phyloP scores from a whole-genome alignment of 2,329 filamentous ascomycete genomes.

The Aspergillus pseudotamarii region DNA sequence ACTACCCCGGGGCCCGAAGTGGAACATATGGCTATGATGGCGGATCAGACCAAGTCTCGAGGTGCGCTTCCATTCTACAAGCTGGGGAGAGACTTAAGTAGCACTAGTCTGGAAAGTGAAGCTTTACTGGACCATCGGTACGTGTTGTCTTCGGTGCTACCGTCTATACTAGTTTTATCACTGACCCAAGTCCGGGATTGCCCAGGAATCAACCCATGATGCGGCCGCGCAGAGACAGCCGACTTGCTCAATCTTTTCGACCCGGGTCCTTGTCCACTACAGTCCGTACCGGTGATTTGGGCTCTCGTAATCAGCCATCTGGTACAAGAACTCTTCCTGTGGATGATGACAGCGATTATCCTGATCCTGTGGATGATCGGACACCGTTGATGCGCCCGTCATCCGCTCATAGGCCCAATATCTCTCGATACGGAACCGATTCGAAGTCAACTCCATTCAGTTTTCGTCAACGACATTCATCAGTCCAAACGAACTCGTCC shows the following conservation, averaged over 20 bases:
- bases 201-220: constrained; percentile 62
- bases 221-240: constrained; percentile 63
- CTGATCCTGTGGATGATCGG: constrained; percentile 50
- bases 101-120: constrained; percentile 86
- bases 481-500: constrained; percentile 32
- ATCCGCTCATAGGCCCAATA: constrained; percentile 36
- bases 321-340: constrained; percentile 29
- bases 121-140: constrained; percentile 84
- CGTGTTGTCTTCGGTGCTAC: constrained; percentile 17
- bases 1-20: constrained; percentile 49
- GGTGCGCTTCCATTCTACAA: constrained; percentile 56
- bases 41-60: constrained; percentile 28
- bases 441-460: constrained; percentile 28
- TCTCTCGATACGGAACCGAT: constrained; percentile 39
- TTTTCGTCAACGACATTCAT: constrained; percentile 29
- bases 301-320: constrained; percentile 36
- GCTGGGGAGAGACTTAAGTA: constrained; percentile 67
- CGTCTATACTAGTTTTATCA: background rate
- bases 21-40: constrained; percentile 32
- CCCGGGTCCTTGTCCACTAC: constrained; percentile 34
- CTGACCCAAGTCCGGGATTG: constrained; percentile 11
- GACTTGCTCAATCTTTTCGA: constrained; percentile 43
- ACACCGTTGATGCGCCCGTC: constrained; percentile 55
- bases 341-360: constrained; percentile 32
- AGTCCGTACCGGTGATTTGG: constrained; percentile 49